A percentile compares a stretch with the other conserved stretches of the same genome.
These are phyloP conservation scores for Aspergillus steynii DNA, from an alignment of 495 filamentous ascomycete genomes.

Conservation along the genomic window DNA sequence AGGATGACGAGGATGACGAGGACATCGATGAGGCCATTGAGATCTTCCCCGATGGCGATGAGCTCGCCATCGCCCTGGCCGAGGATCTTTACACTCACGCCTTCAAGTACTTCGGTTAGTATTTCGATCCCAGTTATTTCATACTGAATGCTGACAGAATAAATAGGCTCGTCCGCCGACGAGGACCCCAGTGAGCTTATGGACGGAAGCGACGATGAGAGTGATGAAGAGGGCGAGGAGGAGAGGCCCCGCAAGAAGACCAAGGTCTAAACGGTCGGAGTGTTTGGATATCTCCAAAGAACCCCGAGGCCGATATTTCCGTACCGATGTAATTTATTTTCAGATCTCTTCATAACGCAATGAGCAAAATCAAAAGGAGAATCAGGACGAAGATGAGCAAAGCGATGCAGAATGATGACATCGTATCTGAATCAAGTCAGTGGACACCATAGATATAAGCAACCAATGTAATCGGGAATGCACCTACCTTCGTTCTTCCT, in stretches of 20 bases:
- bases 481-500: constrained; percentile 84
- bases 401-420: constrained; percentile 91
- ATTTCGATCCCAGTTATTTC: background rate
- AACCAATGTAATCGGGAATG: background rate
- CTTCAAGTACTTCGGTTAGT: constrained; percentile 87
- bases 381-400: constrained; percentile 83
- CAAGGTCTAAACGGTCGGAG: constrained; percentile 33
- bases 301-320: background rate
- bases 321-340: constrained; percentile 2
- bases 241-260: constrained; percentile 45
- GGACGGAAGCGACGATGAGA: constrained; percentile 31
- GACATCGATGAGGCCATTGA: constrained; percentile 60
- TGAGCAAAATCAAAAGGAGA: constrained; percentile 73
- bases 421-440: constrained; percentile 59
- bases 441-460: background rate
- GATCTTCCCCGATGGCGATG: constrained; percentile 78
- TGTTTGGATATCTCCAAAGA: background rate
- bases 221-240: constrained; percentile 34
- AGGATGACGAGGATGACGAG: constrained; percentile 54
- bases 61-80: constrained; percentile 72
- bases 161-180: background rate
- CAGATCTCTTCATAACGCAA: constrained; percentile 49
- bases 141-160: background rate
- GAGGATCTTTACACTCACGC: constrained; percentile 88
- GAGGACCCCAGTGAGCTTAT: constrained; percentile 17